These are phyloP conservation scores for Blastocystis sp. DNA, from an alignment of 352 stramenopile species.

Conservation along the genomic window DNA sequence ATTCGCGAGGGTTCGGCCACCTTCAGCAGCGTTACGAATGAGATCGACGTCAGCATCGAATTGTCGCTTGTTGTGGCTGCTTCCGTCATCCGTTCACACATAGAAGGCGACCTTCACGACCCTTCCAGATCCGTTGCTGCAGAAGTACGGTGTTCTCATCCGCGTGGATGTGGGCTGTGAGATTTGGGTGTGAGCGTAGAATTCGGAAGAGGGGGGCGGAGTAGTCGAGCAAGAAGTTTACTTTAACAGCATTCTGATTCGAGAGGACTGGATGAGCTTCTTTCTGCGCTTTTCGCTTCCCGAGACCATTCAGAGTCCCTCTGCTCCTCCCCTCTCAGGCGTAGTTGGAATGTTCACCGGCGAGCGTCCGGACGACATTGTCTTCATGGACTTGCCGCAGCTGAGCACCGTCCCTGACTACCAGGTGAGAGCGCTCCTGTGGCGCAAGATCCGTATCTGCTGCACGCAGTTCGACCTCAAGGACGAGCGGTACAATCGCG, in stretches of 20 bases:
- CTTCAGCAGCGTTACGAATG: slow-evolving; percentile 7
- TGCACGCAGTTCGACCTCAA: slow-evolving; percentile 16
- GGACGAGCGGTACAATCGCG: background rate
- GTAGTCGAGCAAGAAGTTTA: slow-evolving; percentile 8
- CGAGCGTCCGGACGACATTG: background rate
- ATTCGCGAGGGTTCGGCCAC: background rate
- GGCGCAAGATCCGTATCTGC: slow-evolving; percentile 26
- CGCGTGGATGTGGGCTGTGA: background rate
- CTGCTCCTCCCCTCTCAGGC: background rate
- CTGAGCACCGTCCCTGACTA: slow-evolving; percentile 34
- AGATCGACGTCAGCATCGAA: slow-evolving; percentile 11
- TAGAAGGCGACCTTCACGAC: background rate
- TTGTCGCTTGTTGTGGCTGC: background rate
- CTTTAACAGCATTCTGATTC: slow-evolving; percentile 30
- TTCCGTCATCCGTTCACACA: background rate
- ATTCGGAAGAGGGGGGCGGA: background rate
- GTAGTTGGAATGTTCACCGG: slow-evolving; percentile 2
- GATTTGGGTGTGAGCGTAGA: background rate
- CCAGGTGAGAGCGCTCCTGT: slow-evolving; percentile 24
- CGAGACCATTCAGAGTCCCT: slow-evolving; percentile 25
- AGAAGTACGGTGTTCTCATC: slow-evolving; percentile 45
- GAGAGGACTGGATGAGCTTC: slow-evolving; percentile 39
- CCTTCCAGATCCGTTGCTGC: slow-evolving; percentile 2
- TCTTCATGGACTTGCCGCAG: background rate
- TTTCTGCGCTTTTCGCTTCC: slow-evolving; percentile 44